A percentile compares a stretch with the other conserved stretches of the same genome.
Evolutionary conservation across 257 asterid genomes (phyloP).

Genomic region (Rhazya stricta): DNA sequence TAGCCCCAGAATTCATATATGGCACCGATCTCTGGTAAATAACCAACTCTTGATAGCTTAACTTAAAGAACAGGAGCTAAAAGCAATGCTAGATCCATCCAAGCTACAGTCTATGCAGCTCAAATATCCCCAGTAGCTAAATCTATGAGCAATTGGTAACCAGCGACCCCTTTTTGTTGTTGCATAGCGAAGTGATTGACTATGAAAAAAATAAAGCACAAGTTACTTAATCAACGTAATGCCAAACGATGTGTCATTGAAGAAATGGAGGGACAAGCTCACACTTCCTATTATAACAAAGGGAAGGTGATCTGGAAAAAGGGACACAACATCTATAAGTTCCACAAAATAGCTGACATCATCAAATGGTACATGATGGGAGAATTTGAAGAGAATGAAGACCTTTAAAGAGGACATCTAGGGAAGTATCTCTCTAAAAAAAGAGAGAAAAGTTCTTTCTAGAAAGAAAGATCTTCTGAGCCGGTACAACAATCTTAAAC

Average conservation of each 20-base stretch:
- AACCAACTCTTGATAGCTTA: background rate
- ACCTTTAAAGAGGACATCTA: background rate
- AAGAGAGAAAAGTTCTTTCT: background rate
- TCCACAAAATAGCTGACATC: background rate
- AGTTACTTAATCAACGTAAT: background rate
- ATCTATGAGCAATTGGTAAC: background rate
- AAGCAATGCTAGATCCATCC: background rate
- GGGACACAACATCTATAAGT: background rate
- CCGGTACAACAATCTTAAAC: background rate
- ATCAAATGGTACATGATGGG: background rate
- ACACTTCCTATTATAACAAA: background rate
- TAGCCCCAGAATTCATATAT: background rate
- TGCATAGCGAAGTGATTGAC: background rate
- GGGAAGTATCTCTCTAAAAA: background rate
- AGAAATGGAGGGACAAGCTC: background rate
- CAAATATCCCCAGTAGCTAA: background rate
- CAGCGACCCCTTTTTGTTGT: background rate
- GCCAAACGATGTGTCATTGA: background rate
- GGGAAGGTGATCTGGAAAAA: background rate
- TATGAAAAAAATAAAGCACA: background rate
- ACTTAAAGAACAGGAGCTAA: background rate
- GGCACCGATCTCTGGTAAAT: background rate
- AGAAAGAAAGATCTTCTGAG: background rate
- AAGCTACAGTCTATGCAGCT: background rate
- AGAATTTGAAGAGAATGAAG: background rate